Base-by-base conservation (phyloP, 164 flowering plant species). In the Chimonanthus salicifolius region DNA sequence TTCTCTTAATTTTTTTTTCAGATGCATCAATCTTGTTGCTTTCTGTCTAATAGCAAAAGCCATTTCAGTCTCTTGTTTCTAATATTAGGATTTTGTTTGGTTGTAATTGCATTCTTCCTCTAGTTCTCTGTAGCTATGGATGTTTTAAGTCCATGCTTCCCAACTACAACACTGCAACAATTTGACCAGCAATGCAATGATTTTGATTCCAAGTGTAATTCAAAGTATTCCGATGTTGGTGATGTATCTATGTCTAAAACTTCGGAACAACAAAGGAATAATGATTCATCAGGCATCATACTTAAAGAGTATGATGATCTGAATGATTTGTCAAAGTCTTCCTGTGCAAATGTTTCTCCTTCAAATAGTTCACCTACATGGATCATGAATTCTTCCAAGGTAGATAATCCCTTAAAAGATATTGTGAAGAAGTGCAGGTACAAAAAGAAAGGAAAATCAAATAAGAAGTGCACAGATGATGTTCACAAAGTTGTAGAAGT, bases 361-460 rank as follows among this genome's bases (percentile, higher is more conserved):
- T 72, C 76, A 48, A 45, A 58, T 68, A 58, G 64, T 70, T 76
- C 79, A 64, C 66, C 80, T 69, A 72, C 66, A 47, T 62, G 60
- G 51, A 54, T 69, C 0, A 44, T 67, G 69, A 82, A 79, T 70
- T 33, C 15, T 18, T 62, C 72, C 46, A 76, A 77, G 69, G 63
- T 49, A 44, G 76, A 78, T 45, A 83, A 76, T 66, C 49, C 70
- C 64, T 72, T 21, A 9, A 81, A 76, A 71, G 80, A 64, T 64
- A 80, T 58, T 66, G 72, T 78, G 4, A 81, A 72, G 69, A 86
- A 77, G 77, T 85, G 83, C 71, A 67, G 13, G 8, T 49, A 75
- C 13, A 85, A 75, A 74, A 87, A 80, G 84, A 86, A 85, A 64
- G 81, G 80, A 47, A 82, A 82, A 64, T 48, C 66, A 60, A 68